Evolutionary conservation across 139 green algal species (phyloP).

Genomic region (Chlamydomonas asymmetrica): DNA sequence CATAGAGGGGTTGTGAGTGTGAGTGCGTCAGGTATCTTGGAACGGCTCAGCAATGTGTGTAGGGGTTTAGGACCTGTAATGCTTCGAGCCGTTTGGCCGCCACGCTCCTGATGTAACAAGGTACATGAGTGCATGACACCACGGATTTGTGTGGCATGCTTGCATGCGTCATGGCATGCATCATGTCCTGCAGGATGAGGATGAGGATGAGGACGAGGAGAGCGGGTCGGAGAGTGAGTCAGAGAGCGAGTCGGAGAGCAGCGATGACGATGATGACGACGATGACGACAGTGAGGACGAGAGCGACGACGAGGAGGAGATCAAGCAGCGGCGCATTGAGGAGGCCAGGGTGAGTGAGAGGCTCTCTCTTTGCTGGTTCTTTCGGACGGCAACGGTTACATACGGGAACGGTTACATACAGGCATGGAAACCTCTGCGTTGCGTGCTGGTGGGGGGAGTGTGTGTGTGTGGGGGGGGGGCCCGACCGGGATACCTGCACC

Average conservation of each 20-base stretch:
- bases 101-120: neutral
- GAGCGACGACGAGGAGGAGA: conserved; percentile 69
- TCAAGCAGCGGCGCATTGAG: conserved; percentile 58
- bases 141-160: too few relatives aligned
- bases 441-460: too few relatives aligned
- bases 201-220: neutral
- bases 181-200: conserved; percentile 7
- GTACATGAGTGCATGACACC: neutral
- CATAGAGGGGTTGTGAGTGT: too few relatives aligned
- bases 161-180: too few relatives aligned
- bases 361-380: too few relatives aligned
- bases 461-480: too few relatives aligned
- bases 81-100: neutral
- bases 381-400: too few relatives aligned
- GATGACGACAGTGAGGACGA: conserved; percentile 43
- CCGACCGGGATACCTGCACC: too few relatives aligned
- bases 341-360: conserved; percentile 45
- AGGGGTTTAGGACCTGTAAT: neutral
- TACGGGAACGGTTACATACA: too few relatives aligned
- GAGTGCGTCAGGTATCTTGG: too few relatives aligned
- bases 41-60: too few relatives aligned
- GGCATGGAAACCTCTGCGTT: too few relatives aligned
- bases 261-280: conserved; percentile 23
- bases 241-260: conserved; percentile 22
- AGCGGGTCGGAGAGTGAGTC: conserved; percentile 20